These are phyloP conservation scores for Aspergillus quadricinctus DNA, from an alignment of 2,329 filamentous ascomycete genomes.

Conservation along the genomic window DNA sequence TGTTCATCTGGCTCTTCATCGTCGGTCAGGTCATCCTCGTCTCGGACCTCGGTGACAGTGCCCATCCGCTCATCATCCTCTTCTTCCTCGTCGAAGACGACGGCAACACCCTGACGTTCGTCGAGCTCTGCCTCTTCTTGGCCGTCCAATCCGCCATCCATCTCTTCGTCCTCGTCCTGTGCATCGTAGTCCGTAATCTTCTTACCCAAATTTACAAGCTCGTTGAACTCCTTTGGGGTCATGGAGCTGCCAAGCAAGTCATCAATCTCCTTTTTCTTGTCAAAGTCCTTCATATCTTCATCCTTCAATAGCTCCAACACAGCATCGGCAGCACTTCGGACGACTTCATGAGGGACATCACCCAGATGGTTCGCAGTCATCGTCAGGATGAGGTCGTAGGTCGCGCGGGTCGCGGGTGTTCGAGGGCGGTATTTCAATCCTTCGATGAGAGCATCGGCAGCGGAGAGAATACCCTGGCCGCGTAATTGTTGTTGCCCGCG, in stretches of 20 bases:
- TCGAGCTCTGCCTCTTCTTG: conserved; percentile 75
- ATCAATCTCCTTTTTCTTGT: conserved; percentile 97
- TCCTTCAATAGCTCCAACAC: conserved; percentile 90
- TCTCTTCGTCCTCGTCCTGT: conserved; percentile 90
- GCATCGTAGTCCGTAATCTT: conserved; percentile 99
- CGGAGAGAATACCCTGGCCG: conserved; percentile 73
- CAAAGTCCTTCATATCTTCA: conserved; percentile 91
- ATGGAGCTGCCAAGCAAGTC: conserved; percentile 82
- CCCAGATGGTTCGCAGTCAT: conserved; percentile 84
- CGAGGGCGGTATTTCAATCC: conserved; percentile 88
- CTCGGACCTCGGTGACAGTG: conserved; percentile 79
- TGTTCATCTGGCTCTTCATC: conserved; percentile 68
- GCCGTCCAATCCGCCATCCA: conserved; percentile 63
- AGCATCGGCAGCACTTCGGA: conserved; percentile 89
- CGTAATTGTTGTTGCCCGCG: conserved; percentile 66
- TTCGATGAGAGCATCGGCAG: conserved; percentile 81
- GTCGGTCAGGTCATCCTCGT: conserved; percentile 72
- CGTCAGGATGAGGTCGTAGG: conserved; percentile 90
- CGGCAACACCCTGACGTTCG: conserved; percentile 91
- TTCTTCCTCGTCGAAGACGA: conserved; percentile 92
- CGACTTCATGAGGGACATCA: conserved; percentile 87
- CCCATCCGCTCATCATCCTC: conserved; percentile 76
- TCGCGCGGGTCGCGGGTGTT: conserved; percentile 84
- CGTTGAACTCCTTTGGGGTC: conserved; percentile 89
- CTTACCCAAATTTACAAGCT: conserved; percentile 91